Evolutionary conservation across 176 grass and related monocot species (phyloP).

Genomic region (Rhynchospora breviuscula): DNA sequence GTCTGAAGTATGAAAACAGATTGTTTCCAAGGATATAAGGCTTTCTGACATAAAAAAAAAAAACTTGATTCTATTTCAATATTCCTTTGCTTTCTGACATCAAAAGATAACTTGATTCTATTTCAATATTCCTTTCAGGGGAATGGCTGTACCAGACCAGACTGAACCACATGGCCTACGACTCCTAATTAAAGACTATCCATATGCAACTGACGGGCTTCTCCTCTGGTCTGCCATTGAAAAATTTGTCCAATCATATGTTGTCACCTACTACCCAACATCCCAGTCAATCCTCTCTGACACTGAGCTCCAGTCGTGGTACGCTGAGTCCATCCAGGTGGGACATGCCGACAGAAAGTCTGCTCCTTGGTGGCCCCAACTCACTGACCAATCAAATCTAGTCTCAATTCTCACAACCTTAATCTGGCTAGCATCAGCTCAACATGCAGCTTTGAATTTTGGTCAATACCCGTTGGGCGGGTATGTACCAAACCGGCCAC

Average conservation of each 20-base stretch:
- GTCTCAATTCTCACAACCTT: conserved; percentile 69
- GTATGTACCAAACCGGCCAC: conserved; percentile 90
- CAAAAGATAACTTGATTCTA: not conserved
- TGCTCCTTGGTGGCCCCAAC: conserved; percentile 89
- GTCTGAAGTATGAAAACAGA: not conserved
- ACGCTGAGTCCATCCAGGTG: conserved; percentile 54
- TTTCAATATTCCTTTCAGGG: conserved; percentile 28
- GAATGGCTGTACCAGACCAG: conserved; percentile 83
- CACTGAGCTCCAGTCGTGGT: conserved; percentile 90
- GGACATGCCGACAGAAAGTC: conserved; percentile 68
- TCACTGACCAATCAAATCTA: conserved; percentile 44
- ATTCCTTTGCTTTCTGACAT: not conserved
- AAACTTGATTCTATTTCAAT: not conserved
- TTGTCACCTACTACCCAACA: conserved; percentile 52
- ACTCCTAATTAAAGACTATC: conserved; percentile 90
- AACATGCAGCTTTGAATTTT: conserved; percentile 95
- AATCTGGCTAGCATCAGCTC: conserved; percentile 89
- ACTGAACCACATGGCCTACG: conserved; percentile 58
- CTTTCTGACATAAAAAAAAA: not conserved
- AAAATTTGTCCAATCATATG: conserved; percentile 54
- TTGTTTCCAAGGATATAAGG: not conserved
- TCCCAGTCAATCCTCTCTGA: conserved; percentile 46
- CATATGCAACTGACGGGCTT: conserved; percentile 78
- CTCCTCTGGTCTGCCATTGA: conserved; percentile 79
- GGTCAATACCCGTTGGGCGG: conserved; percentile 95